Base-by-base conservation (phyloP, 106 monocot species). In the Apostasia ramifera region DNA sequence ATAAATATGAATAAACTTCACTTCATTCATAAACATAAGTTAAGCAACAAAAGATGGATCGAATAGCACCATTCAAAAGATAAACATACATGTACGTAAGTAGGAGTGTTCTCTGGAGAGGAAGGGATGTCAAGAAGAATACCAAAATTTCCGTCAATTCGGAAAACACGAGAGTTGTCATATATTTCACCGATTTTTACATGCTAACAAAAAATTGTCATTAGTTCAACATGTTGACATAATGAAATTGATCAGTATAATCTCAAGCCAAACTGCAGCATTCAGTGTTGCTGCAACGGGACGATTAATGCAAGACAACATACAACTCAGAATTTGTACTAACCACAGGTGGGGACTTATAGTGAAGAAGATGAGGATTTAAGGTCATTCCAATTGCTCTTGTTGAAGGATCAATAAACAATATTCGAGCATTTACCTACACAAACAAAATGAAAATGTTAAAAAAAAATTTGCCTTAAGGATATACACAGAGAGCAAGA, bases 341-440 rank as follows among this genome's bases (percentile, higher is more conserved):
- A 82, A 97, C 95, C 79, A 63, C 47, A 59, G 89, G 82, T 46
- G 97, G 83, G 71, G 79, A 44, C 60, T 74, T 81, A 74, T 87
- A 78, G 4, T 63, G 52, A 71, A 90, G 67, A 59, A 90, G 87
- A 65, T 87, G 44, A 54, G 70, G 48, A 55, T 88, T 93, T 66
- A 98, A 76, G 62, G 92, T 93, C 57, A 98, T 77, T n/a, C 97
- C 97, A 79, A 98, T 70, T 70, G 97, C 90, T 85, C 90, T 89
- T 46, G 81, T 90, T 61, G 78, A 81, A 65, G 97, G 92, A 59
- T 98, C 97, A 63, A 98, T 71, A 78, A 93, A 98, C 58, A 98
- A 81, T 50, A 98, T 90, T 42, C 97, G 86, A 62, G 92, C 97
- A 86, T 77, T 87, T 43, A 98, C 82, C 97, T 98, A 61, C 66